phyloP scores from a whole-genome alignment of 805 yeast species.

The Zygosaccharomyces siamensis region DNA sequence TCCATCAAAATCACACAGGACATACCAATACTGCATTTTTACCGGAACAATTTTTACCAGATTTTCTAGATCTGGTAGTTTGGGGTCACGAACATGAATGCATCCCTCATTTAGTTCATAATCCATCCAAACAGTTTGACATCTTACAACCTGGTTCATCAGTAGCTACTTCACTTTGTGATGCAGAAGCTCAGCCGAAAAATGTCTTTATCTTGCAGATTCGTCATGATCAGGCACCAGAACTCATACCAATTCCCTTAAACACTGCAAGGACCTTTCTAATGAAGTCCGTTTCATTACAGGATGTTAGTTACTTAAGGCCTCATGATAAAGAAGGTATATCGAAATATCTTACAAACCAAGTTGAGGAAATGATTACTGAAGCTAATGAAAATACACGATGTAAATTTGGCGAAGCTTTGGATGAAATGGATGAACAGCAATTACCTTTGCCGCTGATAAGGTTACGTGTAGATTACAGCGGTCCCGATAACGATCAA shows the following conservation, averaged over 20 bases:
- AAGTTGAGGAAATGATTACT: conserved; percentile 63
- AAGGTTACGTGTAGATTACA: conserved; percentile 78
- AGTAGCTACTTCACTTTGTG: conserved; percentile 83
- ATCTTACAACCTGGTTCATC: conserved; percentile 93
- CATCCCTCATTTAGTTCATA: conserved; percentile 59
- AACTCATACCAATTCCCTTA: conserved; percentile 39
- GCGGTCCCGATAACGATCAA: conserved; percentile 42
- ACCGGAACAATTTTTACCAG: conserved; percentile 81
- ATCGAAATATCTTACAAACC: conserved; percentile 50
- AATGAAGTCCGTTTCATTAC: conserved; percentile 59
- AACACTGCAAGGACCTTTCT: conserved; percentile 78
- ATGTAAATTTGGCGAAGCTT: conserved; percentile 26
- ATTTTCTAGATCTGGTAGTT: conserved; percentile 71
- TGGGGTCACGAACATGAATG: conserved; percentile 99
- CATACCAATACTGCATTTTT: conserved; percentile 76
- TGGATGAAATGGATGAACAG: conserved; percentile 23
- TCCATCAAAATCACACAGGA: conserved; percentile 87
- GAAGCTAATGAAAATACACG: conserved; percentile 52
- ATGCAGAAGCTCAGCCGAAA: conserved; percentile 75
- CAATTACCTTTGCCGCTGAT: conserved; percentile 75
- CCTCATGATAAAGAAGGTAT: conserved; percentile 63
- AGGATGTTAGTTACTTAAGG: conserved; percentile 47
- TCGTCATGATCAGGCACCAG: conserved; percentile 53
- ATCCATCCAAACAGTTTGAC: conserved; percentile 55
- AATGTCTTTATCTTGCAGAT: conserved; percentile 68